A percentile compares a stretch with the other conserved stretches of the same genome.
Conservation (phyloP, 164 flowering plant genomes). For the Dillenia turbinata region DNA sequence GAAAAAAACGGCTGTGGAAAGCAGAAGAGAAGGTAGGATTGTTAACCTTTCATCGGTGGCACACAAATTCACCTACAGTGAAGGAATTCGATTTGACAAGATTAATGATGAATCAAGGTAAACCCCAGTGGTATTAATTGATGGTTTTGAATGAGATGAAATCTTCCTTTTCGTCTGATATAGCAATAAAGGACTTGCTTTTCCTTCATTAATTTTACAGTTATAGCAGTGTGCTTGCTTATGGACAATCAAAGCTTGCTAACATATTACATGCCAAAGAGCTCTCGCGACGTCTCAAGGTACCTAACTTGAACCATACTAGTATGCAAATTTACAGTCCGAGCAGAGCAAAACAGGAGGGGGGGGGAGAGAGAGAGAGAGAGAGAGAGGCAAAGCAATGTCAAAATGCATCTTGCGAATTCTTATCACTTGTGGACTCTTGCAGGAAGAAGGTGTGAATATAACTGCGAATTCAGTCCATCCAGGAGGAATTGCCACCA, state of each 20-base stretch:
- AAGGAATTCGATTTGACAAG: constrained; percentile 52
- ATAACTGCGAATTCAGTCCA: constrained; percentile 52
- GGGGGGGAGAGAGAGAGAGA: too few species aligned
- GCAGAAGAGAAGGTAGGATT: constrained; percentile 51
- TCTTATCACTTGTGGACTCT: too few species aligned
- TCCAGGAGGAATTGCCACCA: constrained; percentile 48
- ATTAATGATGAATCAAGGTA: constrained; percentile 50
- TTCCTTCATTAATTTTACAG: constrained; percentile 23
- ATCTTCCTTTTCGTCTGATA: background rate
- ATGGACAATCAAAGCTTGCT: constrained; percentile 83
- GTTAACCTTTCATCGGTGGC: constrained; percentile 49
- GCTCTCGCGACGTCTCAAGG: constrained; percentile 61
- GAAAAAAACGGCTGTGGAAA: constrained; percentile 44
- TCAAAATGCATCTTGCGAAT: too few species aligned
- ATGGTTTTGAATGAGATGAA: too few species aligned
- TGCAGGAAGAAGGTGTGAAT: constrained; percentile 57
- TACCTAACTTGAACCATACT: constrained; percentile 10
- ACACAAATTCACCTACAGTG: constrained; percentile 31
- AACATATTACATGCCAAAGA: constrained; percentile 79
- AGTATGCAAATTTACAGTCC: too few species aligned
- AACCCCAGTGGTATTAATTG: background rate
- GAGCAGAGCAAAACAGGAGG: too few species aligned
- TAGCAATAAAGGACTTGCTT: too few species aligned
- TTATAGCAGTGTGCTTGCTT: constrained; percentile 35
- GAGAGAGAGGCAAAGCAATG: too few species aligned